phyloP scores from a whole-genome alignment of 805 yeast species.

The Suhomyces xylopsoci region DNA sequence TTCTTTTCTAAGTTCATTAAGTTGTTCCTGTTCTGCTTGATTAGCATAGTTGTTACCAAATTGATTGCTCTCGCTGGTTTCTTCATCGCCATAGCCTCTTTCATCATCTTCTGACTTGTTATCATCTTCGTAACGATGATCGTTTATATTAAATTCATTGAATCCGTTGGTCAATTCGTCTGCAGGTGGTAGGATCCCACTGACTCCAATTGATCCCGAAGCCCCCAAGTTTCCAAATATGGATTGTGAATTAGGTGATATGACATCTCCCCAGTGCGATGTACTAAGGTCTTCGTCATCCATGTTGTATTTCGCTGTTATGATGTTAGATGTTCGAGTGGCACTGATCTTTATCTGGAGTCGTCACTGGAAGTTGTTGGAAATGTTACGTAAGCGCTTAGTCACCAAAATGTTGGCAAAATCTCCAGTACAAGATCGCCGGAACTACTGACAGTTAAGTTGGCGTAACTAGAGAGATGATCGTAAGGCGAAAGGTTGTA shows the following conservation, averaged over 20 bases:
- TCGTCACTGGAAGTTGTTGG: not conserved
- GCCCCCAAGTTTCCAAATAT: constrained; percentile 8
- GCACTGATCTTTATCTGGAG: not conserved
- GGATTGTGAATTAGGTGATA: constrained; percentile 16
- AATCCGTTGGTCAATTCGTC: constrained; percentile 5
- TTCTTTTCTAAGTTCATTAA: constrained; percentile 32
- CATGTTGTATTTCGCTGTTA: constrained; percentile 21
- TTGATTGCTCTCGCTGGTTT: not conserved
- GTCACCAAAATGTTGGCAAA: not conserved
- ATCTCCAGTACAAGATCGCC: no score
- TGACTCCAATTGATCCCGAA: constrained; percentile 1
- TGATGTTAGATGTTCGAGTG: not conserved
- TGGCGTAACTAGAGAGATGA: not conserved
- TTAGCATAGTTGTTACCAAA: not conserved
- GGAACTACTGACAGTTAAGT: not conserved
- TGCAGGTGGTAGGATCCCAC: not conserved
- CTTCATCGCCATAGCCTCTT: not conserved
- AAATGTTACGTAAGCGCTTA: not conserved
- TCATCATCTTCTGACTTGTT: constrained; percentile 14
- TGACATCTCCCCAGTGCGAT: constrained; percentile 61
- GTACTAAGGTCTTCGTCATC: constrained; percentile 51
- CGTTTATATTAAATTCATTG: constrained; percentile 5
- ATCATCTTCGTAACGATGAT: constrained; percentile 10
- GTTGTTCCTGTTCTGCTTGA: constrained; percentile 19
- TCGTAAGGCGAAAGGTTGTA: not conserved